Base-by-base conservation (phyloP, 2,329 filamentous ascomycete genomes). In the Talaromyces sp. region DNA sequence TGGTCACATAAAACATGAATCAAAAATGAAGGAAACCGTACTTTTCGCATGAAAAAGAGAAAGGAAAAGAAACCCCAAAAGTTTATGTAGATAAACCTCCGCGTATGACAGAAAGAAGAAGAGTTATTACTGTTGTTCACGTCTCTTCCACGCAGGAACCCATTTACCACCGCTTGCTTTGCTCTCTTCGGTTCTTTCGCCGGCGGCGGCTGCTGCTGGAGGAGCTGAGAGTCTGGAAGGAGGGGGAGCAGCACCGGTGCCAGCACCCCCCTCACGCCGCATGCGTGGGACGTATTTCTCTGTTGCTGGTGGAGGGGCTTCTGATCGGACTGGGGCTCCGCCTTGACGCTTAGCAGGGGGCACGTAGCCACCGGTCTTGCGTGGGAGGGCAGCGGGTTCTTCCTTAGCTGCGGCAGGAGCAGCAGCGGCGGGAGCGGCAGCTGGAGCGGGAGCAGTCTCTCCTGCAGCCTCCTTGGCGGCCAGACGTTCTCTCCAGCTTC, bases 401-500 rank as follows among this genome's bases (percentile, higher is more conserved):
- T 72, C 71, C 65, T 69, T 70, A 58, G 70, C 66, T 25, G 66
- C 36, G 25, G 67, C 65, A 31, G 68, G 68, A 58, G 75, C 75
- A 38, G 29, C 40, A 38, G 59, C 15, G 53, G 71, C 68, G 60
- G 72, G 66, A 63, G 73, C 68, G 49, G 72, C 69, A 61, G 72
- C 68, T 60, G 72, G 67, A 22, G 72, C 71, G 25, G 69, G 68
- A 45, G 70, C 75, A 61, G 70, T 69, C 51, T 75, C 75, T 63
- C 73, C 69, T 49, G 71, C 63, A 47, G 74, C 70, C 64, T 78
- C 77, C 77, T 82, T 86, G 60, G 82, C 82, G 34, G 84, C 83
- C 73, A 85, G 77, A 61, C 86, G 81, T 19, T 89, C 87, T 78
- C 87, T 85, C 87, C 87, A 89, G 72, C 80, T 82, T 54, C 17